Evolutionary conservation across 148 eudicot genomes (phyloP).

Genomic region (Pharnaceum exiguum): DNA sequence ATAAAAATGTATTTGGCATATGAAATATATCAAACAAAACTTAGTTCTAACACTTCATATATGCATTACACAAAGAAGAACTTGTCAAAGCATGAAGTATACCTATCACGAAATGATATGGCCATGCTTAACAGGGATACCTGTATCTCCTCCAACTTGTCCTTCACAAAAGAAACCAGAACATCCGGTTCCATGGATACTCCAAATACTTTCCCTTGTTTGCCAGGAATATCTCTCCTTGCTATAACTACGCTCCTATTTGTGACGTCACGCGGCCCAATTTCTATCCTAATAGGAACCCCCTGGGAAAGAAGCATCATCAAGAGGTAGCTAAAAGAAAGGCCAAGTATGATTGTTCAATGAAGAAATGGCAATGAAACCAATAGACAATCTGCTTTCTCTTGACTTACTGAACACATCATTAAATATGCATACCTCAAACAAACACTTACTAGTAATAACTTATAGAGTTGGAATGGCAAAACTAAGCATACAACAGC

Average conservation of each 20-base stretch:
- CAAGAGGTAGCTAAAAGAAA: not conserved
- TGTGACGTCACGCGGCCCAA: constrained; percentile 96
- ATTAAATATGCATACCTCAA: too few relatives aligned
- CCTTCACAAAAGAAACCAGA: constrained; percentile 62
- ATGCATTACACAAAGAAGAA: too few relatives aligned
- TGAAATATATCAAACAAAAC: too few relatives aligned
- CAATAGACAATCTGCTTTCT: not conserved
- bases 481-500: not conserved
- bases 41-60: too few relatives aligned
- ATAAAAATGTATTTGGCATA: too few relatives aligned
- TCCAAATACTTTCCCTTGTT: constrained; percentile 93
- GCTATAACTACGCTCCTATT: constrained; percentile 82
- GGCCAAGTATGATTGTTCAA: not conserved
- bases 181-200: constrained; percentile 80
- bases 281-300: constrained; percentile 88
- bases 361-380: not conserved
- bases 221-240: constrained; percentile 96
- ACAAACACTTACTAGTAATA: not conserved
- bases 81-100: constrained; percentile 6
- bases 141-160: constrained; percentile 76
- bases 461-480: not conserved
- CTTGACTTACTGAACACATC: too few relatives aligned
- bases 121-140: constrained; percentile 64
- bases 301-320: constrained; percentile 43
- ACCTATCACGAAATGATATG: constrained; percentile 84